phyloP scores from a whole-genome alignment of 2,329 filamentous ascomycete species.

The Gnomoniopsis sp. region DNA sequence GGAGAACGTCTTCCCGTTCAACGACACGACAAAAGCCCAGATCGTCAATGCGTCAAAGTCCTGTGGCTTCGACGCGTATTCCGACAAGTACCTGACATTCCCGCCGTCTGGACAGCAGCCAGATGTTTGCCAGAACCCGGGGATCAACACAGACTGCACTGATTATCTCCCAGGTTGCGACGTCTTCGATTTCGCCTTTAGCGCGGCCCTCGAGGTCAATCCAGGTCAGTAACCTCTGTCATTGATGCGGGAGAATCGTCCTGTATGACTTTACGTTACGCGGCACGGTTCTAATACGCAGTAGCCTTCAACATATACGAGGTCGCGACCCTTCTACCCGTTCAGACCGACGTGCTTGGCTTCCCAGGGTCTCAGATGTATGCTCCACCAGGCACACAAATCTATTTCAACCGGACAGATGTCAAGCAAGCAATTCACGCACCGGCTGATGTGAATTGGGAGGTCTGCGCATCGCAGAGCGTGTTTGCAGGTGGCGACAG shows the following conservation, averaged over 20 bases:
- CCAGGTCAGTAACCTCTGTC: constrained; percentile 46
- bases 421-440: constrained; percentile 25
- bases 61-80: constrained; percentile 59
- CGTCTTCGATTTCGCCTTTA: constrained; percentile 49
- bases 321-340: constrained; percentile 53
- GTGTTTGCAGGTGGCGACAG: constrained; percentile 40
- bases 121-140: constrained; percentile 31
- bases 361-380: constrained; percentile 59
- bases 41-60: constrained; percentile 46
- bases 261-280: neutral
- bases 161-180: constrained; percentile 46
- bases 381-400: constrained; percentile 51
- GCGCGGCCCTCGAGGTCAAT: constrained; percentile 54
- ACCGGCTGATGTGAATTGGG: constrained; percentile 40
- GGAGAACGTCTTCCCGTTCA: constrained; percentile 53
- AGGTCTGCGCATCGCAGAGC: constrained; percentile 45
- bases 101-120: constrained; percentile 61
- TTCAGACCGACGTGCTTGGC: constrained; percentile 15
- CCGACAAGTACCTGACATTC: constrained; percentile 58
- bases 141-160: constrained; percentile 32
- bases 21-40: constrained; percentile 47
- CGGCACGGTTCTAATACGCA: too few species aligned
- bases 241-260: constrained; percentile 39
- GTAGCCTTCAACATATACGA: constrained; percentile 53
- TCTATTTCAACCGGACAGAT: constrained; percentile 66